Base-by-base conservation (phyloP, 805 yeast genomes). In the Saccharomyces eubayanus region DNA sequence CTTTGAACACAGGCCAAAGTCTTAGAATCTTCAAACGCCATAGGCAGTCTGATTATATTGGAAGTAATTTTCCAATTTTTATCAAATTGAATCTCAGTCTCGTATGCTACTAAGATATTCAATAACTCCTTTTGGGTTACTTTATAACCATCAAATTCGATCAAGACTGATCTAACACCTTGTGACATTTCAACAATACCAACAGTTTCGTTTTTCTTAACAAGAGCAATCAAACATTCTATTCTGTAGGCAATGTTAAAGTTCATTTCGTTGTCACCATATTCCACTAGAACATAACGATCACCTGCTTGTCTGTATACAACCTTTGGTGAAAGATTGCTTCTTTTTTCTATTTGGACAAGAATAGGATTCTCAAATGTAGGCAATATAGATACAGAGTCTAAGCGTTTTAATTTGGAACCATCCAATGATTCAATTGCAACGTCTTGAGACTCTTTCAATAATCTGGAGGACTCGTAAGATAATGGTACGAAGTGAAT, bases 241-340 rank as follows among this genome's bases (percentile, higher is more conserved):
- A 94, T 88, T 63, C 97, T 79, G 77, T 91, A 92, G 27, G 90
- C 77, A 61, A 87, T 73, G 70, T 88, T 88, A 71, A 92, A 78
- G 69, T 91, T 96, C 85, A 92, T 80, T 51, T 77, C 75, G 68
- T 87, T 85, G 56, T 88, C 94, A 62, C 99, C 99, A 67, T 90
- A 92, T 73, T 92, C 99, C 54, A 91, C 88, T 55, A 94, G 76
- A 51, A 92, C 74, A 67, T 89, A 94, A 63, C 97, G 83, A 70
- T 92, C 99, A 71, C 99, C 99, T 27, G 98, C 97, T 72, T 91
- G 98, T 67, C 99, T 85, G 71, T 87, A 90, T 9, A 85, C 85
- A 36, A 87, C 91, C 59, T 76, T 76, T 46, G 96, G 96, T 12
- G 83, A 77, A 3, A 73, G 63, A 9, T 73, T 68, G 16, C 78